Conservation (phyloP, 345 rosid species). For the Luvunga scandens region DNA sequence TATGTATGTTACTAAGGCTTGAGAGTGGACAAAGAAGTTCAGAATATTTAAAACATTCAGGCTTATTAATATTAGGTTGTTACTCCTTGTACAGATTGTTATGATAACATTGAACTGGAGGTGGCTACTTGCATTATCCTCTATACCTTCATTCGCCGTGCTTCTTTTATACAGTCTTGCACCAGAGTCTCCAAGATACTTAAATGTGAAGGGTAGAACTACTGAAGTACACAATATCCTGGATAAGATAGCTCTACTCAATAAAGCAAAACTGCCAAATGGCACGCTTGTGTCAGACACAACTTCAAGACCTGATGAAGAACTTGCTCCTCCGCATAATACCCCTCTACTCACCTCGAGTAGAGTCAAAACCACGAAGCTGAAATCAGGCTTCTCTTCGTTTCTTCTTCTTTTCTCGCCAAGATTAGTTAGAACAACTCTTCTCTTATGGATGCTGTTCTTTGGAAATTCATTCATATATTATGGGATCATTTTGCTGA, state of each 20-base stretch:
- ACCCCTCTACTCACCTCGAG: slow-evolving; percentile 16
- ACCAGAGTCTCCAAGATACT: slow-evolving; percentile 65
- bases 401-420: slow-evolving; percentile 40
- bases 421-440: slow-evolving; percentile 40
- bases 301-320: slow-evolving; percentile 24
- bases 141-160: slow-evolving; percentile 2
- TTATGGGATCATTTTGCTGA: slow-evolving; percentile 60
- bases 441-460: slow-evolving; percentile 52
- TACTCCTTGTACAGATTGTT: too few relatives aligned
- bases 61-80: too few relatives aligned
- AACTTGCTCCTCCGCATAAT: not conserved
- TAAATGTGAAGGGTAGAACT: slow-evolving; percentile 41
- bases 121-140: too few relatives aligned
- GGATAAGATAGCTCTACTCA: slow-evolving; percentile 40
- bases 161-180: slow-evolving; percentile 39
- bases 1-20: too few relatives aligned
- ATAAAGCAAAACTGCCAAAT: slow-evolving; percentile 41
- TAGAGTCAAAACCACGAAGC: slow-evolving; percentile 8
- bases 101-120: too few relatives aligned
- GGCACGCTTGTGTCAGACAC: slow-evolving; percentile 44
- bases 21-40: too few relatives aligned
- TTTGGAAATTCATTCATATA: slow-evolving; percentile 63
- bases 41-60: too few relatives aligned
- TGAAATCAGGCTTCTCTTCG: slow-evolving; percentile 28
- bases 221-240: slow-evolving; percentile 42